Conservation (phyloP, 306 rosid genomes). For the Trichosanthes truncata region DNA sequence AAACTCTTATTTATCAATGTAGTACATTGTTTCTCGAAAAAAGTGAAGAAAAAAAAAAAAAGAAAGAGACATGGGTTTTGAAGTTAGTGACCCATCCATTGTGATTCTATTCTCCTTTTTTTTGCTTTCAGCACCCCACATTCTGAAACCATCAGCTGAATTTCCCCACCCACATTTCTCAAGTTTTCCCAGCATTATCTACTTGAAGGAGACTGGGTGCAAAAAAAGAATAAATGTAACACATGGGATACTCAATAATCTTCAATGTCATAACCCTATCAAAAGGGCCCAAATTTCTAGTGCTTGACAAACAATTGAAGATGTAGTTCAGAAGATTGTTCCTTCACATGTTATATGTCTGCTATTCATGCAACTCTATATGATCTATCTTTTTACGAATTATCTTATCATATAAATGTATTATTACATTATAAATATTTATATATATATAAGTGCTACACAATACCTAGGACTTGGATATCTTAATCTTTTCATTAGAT, state of each 20-base stretch:
- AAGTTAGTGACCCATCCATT: not conserved
- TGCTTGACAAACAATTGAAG: conserved; percentile 2
- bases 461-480: not conserved
- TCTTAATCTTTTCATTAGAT: not conserved
- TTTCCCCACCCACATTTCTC: not conserved
- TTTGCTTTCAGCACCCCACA: not conserved
- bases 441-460: not conserved
- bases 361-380: not conserved
- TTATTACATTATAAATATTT: not conserved
- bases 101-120: not conserved
- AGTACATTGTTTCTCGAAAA: not conserved
- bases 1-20: no score
- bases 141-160: not conserved
- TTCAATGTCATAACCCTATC: conserved; percentile 5
- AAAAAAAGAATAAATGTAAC: conserved; percentile 1
- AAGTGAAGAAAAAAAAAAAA: no score
- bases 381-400: not conserved
- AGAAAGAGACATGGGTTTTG: not conserved
- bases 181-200: conserved; percentile 4
- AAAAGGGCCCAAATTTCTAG: conserved; percentile 9
- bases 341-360: conserved; percentile 10
- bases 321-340: not conserved
- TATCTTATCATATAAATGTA: not conserved
- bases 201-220: not conserved
- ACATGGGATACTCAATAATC: conserved; percentile 12